Conservation (phyloP, 2,329 filamentous ascomycete genomes). For the Teratosphaeria gauchensis region DNA sequence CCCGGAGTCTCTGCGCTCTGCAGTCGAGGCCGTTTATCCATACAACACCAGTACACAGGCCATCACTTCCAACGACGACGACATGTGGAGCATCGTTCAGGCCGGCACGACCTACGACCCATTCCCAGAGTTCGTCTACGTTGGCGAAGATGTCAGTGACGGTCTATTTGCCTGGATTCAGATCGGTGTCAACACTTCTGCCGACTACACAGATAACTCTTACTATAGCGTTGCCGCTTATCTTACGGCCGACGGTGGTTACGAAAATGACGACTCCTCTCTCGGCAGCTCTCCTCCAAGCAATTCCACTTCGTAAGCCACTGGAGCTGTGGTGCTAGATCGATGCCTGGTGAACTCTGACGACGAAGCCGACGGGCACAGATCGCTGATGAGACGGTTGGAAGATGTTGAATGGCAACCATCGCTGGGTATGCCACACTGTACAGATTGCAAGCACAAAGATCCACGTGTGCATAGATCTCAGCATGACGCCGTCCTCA, state of each 20-base stretch:
- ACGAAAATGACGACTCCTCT: neutral
- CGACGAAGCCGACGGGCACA: neutral
- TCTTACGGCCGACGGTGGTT: neutral
- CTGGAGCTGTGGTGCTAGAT: neutral
- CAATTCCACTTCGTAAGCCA: neutral
- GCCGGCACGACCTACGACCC: conserved; percentile 40
- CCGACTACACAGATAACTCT: conserved; percentile 11
- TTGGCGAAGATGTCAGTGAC: conserved; percentile 44
- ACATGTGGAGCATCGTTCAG: conserved; percentile 38
- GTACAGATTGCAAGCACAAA: neutral
- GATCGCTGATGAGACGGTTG: neutral
- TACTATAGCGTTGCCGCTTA: neutral
- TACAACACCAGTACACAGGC: conserved; percentile 34
- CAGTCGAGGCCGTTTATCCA: conserved; percentile 40
- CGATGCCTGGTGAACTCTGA: neutral
- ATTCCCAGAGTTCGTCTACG: conserved; percentile 47
- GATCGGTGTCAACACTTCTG: conserved; percentile 38
- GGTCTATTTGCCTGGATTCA: conserved; percentile 47
- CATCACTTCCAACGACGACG: conserved; percentile 45
- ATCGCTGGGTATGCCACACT: neutral
- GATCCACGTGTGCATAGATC: neutral
- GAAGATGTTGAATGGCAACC: neutral
- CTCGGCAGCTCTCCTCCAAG: neutral
- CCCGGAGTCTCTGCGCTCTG: conserved; percentile 47
- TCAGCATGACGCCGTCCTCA: no score